Evolutionary conservation across 2,329 filamentous ascomycete genomes (phyloP).

Genomic region (Aspergillus sojae): DNA sequence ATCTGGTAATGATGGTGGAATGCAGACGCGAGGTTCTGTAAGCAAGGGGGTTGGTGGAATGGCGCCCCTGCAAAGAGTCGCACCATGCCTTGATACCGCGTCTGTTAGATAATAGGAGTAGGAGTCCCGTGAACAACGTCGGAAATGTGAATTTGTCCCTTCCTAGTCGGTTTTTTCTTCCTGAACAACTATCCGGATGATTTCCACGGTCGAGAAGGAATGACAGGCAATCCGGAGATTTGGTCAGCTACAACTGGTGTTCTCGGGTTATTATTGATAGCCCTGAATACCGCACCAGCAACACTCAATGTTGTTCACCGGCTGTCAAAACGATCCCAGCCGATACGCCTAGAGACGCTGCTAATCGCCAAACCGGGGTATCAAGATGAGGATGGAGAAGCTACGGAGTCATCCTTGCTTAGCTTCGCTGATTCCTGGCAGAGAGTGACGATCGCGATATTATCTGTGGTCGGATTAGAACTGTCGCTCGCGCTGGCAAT

Average conservation of each 20-base stretch:
- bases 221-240: conserved; percentile 25
- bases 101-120: background rate
- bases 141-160: background rate
- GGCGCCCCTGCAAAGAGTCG: background rate
- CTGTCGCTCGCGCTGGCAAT: conserved; percentile 61
- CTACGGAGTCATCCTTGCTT: conserved; percentile 64
- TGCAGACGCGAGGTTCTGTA: background rate
- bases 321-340: conserved; percentile 13
- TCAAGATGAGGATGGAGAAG: conserved; percentile 70
- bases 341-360: conserved; percentile 23
- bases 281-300: conserved; percentile 30
- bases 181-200: background rate
- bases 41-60: conserved; percentile 1
- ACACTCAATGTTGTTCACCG: conserved; percentile 24
- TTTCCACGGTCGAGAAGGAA: conserved; percentile 18
- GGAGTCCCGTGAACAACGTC: background rate
- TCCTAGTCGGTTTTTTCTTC: background rate
- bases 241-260: conserved; percentile 24
- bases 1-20: background rate
- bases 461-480: conserved; percentile 57
- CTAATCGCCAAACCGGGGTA: conserved; percentile 52
- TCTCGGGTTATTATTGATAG: conserved; percentile 28
- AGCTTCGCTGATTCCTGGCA: conserved; percentile 64
- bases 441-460: conserved; percentile 57
- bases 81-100: background rate